Evolutionary conservation across 2,329 filamentous ascomycete genomes (phyloP).

Genomic region (Hirsutella minnesotensis): DNA sequence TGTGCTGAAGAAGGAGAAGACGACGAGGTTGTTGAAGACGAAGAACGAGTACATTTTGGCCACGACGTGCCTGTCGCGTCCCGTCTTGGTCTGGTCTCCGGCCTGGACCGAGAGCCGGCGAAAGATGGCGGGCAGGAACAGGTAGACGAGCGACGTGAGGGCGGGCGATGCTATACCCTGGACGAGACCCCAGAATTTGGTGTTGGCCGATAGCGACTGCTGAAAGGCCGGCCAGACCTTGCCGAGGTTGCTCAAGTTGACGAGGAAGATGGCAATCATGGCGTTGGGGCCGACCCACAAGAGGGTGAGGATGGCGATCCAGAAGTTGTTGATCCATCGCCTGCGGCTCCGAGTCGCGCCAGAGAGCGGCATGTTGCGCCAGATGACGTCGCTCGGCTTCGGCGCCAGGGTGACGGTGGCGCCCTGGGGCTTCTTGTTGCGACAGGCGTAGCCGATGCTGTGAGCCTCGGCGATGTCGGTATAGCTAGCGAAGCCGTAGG

Average conservation of each 20-base stretch:
- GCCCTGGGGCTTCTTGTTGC: conserved; percentile 69
- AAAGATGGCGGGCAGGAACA: conserved; percentile 83
- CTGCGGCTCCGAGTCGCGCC: conserved; percentile 59
- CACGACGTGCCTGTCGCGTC: conserved; percentile 81
- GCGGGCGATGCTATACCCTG: conserved; percentile 89
- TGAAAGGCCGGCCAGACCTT: conserved; percentile 69
- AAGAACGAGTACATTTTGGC: conserved; percentile 92
- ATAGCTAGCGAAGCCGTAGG: conserved; percentile 92
- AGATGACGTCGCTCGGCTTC: conserved; percentile 83
- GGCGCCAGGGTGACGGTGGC: conserved; percentile 71
- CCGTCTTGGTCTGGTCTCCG: conserved; percentile 85
- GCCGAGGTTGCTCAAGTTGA: conserved; percentile 73
- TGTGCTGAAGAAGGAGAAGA: conserved; percentile 86
- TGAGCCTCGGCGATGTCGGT: conserved; percentile 81
- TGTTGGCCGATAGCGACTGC: conserved; percentile 47
- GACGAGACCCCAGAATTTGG: conserved; percentile 67
- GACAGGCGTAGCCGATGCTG: conserved; percentile 68
- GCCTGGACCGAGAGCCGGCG: conserved; percentile 71
- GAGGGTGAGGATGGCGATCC: conserved; percentile 69
- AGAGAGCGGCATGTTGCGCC: conserved; percentile 77
- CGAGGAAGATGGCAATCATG: conserved; percentile 84
- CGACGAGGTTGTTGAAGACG: conserved; percentile 89
- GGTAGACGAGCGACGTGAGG: conserved; percentile 75
- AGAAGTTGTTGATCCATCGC: conserved; percentile 68
- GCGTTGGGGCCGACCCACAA: conserved; percentile 89